Evolutionary conservation across 2,329 filamentous ascomycete species (phyloP).

Genomic region (Penicillium sp.): DNA sequence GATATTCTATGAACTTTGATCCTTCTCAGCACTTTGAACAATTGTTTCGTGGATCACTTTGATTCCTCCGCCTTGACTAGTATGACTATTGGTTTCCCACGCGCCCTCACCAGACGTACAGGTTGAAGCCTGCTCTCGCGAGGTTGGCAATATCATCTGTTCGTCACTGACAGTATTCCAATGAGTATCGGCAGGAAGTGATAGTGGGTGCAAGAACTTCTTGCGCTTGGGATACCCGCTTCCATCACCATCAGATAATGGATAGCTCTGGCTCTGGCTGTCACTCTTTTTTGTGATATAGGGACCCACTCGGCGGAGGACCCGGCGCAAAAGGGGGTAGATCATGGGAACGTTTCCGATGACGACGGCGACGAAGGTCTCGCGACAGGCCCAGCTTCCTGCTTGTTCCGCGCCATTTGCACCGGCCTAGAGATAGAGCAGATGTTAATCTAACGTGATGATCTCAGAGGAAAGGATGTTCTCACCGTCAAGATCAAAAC

Average conservation of each 20-base stretch:
- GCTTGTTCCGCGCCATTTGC: constrained; percentile 41
- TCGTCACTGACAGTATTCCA: constrained; percentile 34
- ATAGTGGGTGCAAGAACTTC: constrained; percentile 33
- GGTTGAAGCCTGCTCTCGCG: constrained; percentile 24
- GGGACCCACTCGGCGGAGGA: constrained; percentile 25
- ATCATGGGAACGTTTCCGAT: constrained; percentile 46
- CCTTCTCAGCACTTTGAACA: constrained; percentile 24
- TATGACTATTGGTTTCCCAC: constrained; percentile 21
- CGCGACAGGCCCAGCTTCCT: constrained; percentile 46
- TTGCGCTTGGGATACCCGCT: constrained; percentile 19
- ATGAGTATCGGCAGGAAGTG: constrained; percentile 29
- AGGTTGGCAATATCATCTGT: constrained; percentile 25
- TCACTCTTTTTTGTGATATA: constrained; percentile 22
- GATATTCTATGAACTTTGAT: constrained; percentile 5
- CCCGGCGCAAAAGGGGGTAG: constrained; percentile 35
- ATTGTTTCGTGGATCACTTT: constrained; percentile 34
- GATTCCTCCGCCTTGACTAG: constrained; percentile 24
- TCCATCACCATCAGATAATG: constrained; percentile 20
- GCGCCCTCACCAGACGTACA: constrained; percentile 22
- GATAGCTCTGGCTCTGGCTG: constrained; percentile 25
- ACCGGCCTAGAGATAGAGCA: constrained; percentile 24
- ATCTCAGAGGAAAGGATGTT: background rate
- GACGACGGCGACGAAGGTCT: constrained; percentile 47
- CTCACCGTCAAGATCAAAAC: constrained; percentile 49
- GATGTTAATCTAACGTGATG: background rate